Conservation (phyloP, 345 rosid species). For the Raphanus sativus region DNA sequence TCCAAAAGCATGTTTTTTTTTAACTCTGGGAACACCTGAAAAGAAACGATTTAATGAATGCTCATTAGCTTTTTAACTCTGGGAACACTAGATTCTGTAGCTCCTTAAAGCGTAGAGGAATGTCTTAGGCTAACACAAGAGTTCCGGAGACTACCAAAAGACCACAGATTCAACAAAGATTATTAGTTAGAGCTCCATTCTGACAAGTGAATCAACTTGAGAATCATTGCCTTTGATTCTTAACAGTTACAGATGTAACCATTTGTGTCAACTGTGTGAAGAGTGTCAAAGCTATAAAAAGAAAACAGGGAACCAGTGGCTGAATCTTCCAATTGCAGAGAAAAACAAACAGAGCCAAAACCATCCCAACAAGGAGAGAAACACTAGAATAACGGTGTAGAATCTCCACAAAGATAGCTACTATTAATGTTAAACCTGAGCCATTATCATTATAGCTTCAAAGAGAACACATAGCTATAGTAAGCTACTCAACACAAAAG, state of each 20-base stretch:
- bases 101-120: conserved; percentile 10
- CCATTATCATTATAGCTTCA: background rate
- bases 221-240: background rate
- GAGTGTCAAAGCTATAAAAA: too few species aligned
- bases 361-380: too few species aligned
- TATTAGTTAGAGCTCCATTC: conserved; percentile 44
- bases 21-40: background rate
- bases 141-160: background rate
- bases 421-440: background rate
- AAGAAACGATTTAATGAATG: background rate
- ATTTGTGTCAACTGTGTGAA: too few species aligned
- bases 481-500: background rate
- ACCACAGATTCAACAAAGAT: conserved; percentile 45
- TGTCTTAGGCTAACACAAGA: conserved; percentile 40
- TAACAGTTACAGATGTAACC: background rate
- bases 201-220: background rate
- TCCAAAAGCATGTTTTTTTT: background rate
- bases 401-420: background rate
- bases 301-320: too few species aligned
- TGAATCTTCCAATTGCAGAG: too few species aligned
- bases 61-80: background rate
- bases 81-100: background rate
- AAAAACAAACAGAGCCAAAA: too few species aligned
- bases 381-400: too few species aligned
- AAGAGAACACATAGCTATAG: background rate